These are phyloP conservation scores for Ophiocordyceps australis DNA, from an alignment of 2,329 filamentous ascomycete species.

Conservation along the genomic window DNA sequence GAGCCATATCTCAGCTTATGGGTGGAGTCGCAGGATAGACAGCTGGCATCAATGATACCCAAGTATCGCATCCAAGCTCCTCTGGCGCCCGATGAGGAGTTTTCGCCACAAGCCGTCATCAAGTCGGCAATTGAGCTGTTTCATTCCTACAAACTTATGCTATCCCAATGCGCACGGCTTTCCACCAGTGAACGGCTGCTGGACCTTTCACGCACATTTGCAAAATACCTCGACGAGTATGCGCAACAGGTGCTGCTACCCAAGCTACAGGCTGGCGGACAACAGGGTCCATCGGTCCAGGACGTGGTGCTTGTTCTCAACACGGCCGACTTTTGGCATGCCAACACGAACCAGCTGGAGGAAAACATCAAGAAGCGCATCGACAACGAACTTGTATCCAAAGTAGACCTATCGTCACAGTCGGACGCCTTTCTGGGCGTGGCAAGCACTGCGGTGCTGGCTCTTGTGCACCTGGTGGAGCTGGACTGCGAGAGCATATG, in stretches of 20 bases:
- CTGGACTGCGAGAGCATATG: slow-evolving; percentile 68
- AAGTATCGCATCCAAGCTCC: slow-evolving; percentile 74
- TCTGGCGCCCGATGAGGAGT: slow-evolving; percentile 73
- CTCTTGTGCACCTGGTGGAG: slow-evolving; percentile 72
- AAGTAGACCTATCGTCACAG: slow-evolving; percentile 80
- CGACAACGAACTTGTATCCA: slow-evolving; percentile 55
- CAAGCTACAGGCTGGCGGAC: slow-evolving; percentile 40
- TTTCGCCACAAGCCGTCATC: slow-evolving; percentile 76
- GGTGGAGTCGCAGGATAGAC: slow-evolving; percentile 91
- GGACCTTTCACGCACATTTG: slow-evolving; percentile 70
- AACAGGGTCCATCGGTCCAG: slow-evolving; percentile 38
- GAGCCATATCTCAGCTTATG: slow-evolving; percentile 93
- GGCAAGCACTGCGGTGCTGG: slow-evolving; percentile 69
- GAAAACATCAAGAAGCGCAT: slow-evolving; percentile 88
- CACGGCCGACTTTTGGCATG: slow-evolving; percentile 94
- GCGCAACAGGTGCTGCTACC: slow-evolving; percentile 78
- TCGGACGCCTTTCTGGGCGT: slow-evolving; percentile 93
- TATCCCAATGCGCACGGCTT: slow-evolving; percentile 90
- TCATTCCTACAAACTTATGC: slow-evolving; percentile 83
- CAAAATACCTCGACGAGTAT: slow-evolving; percentile 89
- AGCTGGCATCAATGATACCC: slow-evolving; percentile 68
- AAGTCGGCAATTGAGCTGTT: slow-evolving; percentile 91
- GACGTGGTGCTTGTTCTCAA: slow-evolving; percentile 79
- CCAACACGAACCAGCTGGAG: slow-evolving; percentile 81
- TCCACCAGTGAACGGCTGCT: slow-evolving; percentile 78